Base-by-base conservation (phyloP, 169 alveolate species). In the Cryptosporidium sp. region DNA sequence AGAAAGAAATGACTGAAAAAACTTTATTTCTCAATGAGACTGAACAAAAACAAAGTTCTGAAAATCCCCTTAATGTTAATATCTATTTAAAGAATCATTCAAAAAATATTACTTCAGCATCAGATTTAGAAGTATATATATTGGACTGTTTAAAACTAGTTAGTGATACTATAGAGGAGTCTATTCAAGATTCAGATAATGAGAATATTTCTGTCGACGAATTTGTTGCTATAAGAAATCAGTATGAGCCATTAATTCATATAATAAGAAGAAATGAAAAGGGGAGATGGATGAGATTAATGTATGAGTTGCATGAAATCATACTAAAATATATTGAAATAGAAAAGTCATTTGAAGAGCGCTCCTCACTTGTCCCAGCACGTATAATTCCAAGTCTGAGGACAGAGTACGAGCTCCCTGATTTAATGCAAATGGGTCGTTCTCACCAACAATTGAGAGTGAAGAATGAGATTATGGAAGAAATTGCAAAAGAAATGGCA, bases 401-500 rank as follows among this genome's bases (percentile, higher is more conserved):
- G 9, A 73, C 71, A 2, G 86, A 73, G 45, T 73, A 73, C 39
- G 70, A 59, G 29, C 35, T 73, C 1, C 86, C 70, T 9, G 59
- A 37, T 2, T 29, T 73, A 8, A 52, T 73, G 70, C 71, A 73
- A 41, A 73, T 73, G 86, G 86, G 86, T 14, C 69, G 86, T 52
- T 73, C 86, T 73, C 86, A 73, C 4, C 86, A 73, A 35, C 86
- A 73, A 21, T 58, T 73, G 33, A 73, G 65, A 39, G 86, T 59
- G 6, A 73, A 73, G 55, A 73, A 73, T 51, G 86, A 73, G 6
- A 73, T 73, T 5, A 55, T 73, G 71, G 86, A 73, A 16, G 71
- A 55, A n/a, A 73, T 73, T 9, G 86, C 86, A 37, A 52, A 73
- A 33, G 86, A 73, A 51, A 73, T 73, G 86, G 86, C 71, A 31